Conservation (phyloP, 2,329 filamentous ascomycete genomes). For the Penicillium decumbens region DNA sequence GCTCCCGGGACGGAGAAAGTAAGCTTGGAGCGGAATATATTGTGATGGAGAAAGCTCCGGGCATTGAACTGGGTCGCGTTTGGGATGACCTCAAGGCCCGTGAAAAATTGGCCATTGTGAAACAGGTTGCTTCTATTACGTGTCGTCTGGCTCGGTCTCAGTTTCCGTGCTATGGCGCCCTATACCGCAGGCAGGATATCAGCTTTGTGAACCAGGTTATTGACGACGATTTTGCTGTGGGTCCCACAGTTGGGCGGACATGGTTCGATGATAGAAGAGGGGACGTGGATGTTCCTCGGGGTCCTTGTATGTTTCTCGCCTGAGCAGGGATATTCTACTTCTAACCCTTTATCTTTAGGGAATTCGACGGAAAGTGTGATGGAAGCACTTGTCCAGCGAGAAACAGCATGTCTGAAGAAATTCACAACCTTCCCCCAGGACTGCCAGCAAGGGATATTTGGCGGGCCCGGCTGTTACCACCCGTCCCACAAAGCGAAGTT, state of each 20-base stretch:
- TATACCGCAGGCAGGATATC: constrained; percentile 11
- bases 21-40: too few species aligned
- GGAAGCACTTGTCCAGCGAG: constrained; percentile 12
- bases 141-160: constrained; percentile 3
- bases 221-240: constrained; percentile 9
- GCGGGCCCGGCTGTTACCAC: constrained; percentile 24
- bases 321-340: too few species aligned
- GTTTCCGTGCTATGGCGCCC: constrained; percentile 11
- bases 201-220: constrained; percentile 5
- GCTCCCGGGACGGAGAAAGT: too few species aligned
- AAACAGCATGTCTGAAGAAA: constrained; percentile 11
- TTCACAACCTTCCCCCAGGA: constrained; percentile 9
- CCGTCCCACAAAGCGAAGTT: constrained; percentile 25
- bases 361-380: constrained; percentile 6
- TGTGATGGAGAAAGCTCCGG: too few species aligned
- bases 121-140: constrained; percentile 10
- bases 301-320: constrained; percentile 10
- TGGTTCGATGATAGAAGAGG: constrained; percentile 16
- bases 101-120: constrained; percentile 14
- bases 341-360: constrained; percentile 3
- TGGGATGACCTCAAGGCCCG: constrained; percentile 11
- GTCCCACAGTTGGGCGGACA: constrained; percentile 10
- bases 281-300: constrained; percentile 10
- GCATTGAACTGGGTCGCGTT: constrained; percentile 3
- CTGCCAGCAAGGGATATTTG: constrained; percentile 18